phyloP scores from a whole-genome alignment of 345 rosid species.

The Microcos paniculata region DNA sequence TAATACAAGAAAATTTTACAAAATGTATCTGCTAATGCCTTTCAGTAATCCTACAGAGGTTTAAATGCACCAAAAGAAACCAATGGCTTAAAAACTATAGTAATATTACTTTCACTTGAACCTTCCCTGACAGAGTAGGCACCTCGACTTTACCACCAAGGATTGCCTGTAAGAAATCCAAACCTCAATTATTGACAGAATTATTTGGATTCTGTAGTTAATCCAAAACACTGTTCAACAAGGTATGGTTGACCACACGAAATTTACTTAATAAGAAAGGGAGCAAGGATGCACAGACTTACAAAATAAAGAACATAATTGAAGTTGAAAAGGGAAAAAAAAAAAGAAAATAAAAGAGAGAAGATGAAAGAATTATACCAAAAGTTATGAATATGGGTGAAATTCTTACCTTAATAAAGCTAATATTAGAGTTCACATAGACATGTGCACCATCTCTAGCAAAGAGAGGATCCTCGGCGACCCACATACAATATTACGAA shows the following conservation, averaged over 20 bases:
- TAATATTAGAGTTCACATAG: constrained; percentile 75
- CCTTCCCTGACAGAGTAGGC: constrained; percentile 75
- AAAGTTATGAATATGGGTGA: not conserved
- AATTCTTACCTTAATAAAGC: constrained; percentile 81
- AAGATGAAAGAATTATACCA: not conserved
- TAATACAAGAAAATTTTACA: constrained; percentile 1
- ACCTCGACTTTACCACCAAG: constrained; percentile 84
- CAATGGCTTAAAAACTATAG: constrained; percentile 8
- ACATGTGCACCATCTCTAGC: constrained; percentile 88
- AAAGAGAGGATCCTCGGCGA: constrained; percentile 74
- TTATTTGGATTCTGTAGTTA: constrained; percentile 2
- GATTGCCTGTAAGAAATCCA: constrained; percentile 64
- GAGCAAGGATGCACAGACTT: not conserved
- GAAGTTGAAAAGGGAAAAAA: not conserved
- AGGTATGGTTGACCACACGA: not conserved
- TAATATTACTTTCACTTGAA: constrained; percentile 63
- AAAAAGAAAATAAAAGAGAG: no score
- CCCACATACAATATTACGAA: constrained; percentile 54
- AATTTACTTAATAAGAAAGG: not conserved
- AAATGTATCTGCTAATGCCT: not conserved
- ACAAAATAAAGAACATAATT: not conserved
- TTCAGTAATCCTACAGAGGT: not conserved
- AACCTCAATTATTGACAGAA: constrained; percentile 10
- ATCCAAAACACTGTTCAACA: not conserved
- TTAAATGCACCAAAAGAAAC: constrained; percentile 6